Evolutionary conservation across 805 yeast genomes (phyloP).

Genomic region (Candida schatavii): DNA sequence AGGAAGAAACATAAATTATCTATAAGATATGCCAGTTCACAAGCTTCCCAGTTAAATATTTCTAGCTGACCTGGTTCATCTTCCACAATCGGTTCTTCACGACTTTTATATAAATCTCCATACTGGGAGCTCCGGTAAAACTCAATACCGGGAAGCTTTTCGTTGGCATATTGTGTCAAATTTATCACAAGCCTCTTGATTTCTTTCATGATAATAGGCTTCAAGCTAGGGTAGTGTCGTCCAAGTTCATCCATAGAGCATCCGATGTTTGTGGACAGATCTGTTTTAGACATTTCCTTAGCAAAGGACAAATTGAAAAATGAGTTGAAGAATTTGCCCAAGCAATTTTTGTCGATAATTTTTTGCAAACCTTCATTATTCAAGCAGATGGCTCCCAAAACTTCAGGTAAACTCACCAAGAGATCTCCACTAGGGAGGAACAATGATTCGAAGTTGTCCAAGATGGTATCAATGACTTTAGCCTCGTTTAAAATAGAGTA

Average conservation of each 20-base stretch:
- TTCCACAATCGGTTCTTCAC: conserved; percentile 39
- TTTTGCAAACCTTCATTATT: conserved; percentile 67
- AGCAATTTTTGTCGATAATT: conserved; percentile 43
- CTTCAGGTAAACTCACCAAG: conserved; percentile 62
- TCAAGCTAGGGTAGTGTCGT: conserved; percentile 76
- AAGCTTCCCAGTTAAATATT: conserved; percentile 53
- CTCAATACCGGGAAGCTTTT: conserved; percentile 33
- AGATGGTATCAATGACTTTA: conserved; percentile 60
- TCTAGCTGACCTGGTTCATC: conserved; percentile 39
- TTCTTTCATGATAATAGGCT: conserved; percentile 53
- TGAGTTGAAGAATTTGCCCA: conserved; percentile 44
- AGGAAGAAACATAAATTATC: conserved; percentile 52
- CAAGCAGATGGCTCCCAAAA: conserved; percentile 78
- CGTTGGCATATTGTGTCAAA: conserved; percentile 37
- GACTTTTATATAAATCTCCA: conserved; percentile 40
- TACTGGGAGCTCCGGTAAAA: conserved; percentile 36
- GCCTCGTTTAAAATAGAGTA: conserved; percentile 78
- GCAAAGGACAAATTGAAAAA: conserved; percentile 51
- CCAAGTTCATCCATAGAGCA: conserved; percentile 73
- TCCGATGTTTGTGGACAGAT: conserved; percentile 57
- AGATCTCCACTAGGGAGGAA: conserved; percentile 59
- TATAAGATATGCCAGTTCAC: conserved; percentile 42
- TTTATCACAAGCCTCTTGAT: conserved; percentile 43
- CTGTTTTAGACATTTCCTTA: conserved; percentile 47
- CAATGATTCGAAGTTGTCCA: conserved; percentile 54